phyloP scores from a whole-genome alignment of 495 filamentous ascomycete genomes.

The Talaromyces borbonicus region DNA sequence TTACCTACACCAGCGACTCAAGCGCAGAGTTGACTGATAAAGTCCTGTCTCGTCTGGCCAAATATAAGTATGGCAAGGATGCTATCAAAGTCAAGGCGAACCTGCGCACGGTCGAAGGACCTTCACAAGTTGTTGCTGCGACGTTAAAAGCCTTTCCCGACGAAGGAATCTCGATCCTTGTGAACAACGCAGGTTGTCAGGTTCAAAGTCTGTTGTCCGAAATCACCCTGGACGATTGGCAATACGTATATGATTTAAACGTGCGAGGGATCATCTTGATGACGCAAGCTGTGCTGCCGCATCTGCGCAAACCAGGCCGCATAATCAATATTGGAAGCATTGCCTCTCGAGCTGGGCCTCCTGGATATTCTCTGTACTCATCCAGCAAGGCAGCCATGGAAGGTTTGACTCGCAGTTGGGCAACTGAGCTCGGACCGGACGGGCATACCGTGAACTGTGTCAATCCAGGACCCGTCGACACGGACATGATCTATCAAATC shows the following conservation, averaged over 20 bases:
- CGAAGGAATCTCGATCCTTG: constrained; percentile 15
- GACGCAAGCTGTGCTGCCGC: constrained; percentile 34
- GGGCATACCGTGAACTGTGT: constrained; percentile 37
- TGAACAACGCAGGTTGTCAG: constrained; percentile 16
- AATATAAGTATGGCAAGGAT: neutral
- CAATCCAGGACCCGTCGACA: constrained; percentile 30
- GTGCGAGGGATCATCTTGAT: constrained; percentile 30
- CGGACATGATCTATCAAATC: constrained; percentile 29
- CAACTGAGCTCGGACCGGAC: constrained; percentile 29
- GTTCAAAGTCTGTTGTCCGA: constrained; percentile 15
- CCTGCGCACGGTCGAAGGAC: constrained; percentile 22
- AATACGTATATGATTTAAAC: constrained; percentile 30
- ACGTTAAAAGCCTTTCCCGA: constrained; percentile 17
- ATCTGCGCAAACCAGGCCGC: constrained; percentile 34
- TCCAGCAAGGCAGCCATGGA: constrained; percentile 40
- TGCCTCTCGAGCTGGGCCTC: constrained; percentile 29
- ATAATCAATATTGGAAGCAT: constrained; percentile 49
- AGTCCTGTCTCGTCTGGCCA: neutral
- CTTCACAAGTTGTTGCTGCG: constrained; percentile 20
- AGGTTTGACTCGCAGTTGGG: constrained; percentile 31
- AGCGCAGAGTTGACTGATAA: constrained; percentile 3
- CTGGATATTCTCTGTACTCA: constrained; percentile 25
- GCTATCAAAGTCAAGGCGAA: constrained; percentile 28
- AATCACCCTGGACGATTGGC: constrained; percentile 24
- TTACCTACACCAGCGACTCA: constrained; percentile 9